Percentiles rank a stretch among this genome's conserved stretches.
Evolutionary conservation across 805 yeast genomes (phyloP).

Genomic region (Saccharomycopsis javanensis): DNA sequence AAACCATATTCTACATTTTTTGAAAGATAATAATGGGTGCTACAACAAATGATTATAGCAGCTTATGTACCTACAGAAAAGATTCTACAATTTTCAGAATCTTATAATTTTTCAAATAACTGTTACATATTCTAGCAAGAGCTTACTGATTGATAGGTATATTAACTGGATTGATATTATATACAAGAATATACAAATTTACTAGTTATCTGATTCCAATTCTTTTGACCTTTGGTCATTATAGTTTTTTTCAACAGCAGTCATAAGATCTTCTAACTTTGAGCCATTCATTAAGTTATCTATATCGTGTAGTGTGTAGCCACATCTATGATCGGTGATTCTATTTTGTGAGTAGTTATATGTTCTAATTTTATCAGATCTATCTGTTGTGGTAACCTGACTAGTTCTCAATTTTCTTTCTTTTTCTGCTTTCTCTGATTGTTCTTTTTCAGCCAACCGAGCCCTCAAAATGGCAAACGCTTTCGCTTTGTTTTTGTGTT

Average conservation of each 20-base stretch:
- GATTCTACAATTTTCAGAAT: too few species aligned
- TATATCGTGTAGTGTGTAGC: constrained; percentile 66
- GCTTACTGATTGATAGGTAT: too few species aligned
- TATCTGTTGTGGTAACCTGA: constrained; percentile 81
- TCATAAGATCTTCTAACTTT: constrained; percentile 45
- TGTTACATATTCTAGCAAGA: too few species aligned
- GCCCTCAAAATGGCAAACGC: constrained; percentile 80
- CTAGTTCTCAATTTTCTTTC: constrained; percentile 63
- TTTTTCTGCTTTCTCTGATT: constrained; percentile 49
- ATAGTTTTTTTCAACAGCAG: constrained; percentile 39
- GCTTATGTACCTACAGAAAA: too few species aligned
- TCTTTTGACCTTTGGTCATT: constrained; percentile 36
- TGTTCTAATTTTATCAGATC: constrained; percentile 89
- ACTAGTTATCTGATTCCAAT: neutral
- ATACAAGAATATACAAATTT: neutral
- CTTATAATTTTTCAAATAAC: too few species aligned
- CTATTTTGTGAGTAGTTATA: constrained; percentile 90
- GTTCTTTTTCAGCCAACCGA: constrained; percentile 72
- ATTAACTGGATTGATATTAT: neutral
- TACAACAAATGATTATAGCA: too few species aligned
- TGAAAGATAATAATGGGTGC: too few species aligned
- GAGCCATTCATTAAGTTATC: constrained; percentile 56
- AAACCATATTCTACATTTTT: too few species aligned
- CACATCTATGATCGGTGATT: constrained; percentile 89
- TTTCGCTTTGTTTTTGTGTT: constrained; percentile 86